A percentile compares a stretch with the other conserved stretches of the same genome.
These are phyloP conservation scores for Phalaenopsis hybrid DNA, from an alignment of 116 monocot species.

Conservation along the genomic window DNA sequence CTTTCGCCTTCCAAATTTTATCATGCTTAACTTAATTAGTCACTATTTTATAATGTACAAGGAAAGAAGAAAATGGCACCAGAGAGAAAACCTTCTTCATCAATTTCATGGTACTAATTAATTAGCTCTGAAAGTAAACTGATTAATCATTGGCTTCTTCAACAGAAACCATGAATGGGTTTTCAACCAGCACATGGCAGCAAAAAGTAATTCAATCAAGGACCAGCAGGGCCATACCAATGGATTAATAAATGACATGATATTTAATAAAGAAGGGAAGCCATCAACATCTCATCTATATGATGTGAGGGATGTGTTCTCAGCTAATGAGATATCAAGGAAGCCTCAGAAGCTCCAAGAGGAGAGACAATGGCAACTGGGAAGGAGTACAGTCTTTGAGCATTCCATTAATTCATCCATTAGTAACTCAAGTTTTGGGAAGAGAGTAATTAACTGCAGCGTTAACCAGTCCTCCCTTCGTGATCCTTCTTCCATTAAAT, in stretches of 20 bases:
- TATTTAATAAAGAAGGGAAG: conserved; percentile 21
- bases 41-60: too few species aligned
- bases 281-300: conserved; percentile 19
- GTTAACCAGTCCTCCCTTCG: not conserved
- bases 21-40: too few species aligned
- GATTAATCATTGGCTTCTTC: not conserved
- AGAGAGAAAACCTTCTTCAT: too few species aligned
- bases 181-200: conserved; percentile 21
- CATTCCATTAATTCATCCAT: not conserved
- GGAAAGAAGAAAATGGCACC: too few species aligned
- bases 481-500: not conserved
- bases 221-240: conserved; percentile 16
- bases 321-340: conserved; percentile 7
- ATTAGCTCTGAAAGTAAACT: too few species aligned
- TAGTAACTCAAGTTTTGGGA: not conserved
- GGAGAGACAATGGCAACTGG: not conserved
- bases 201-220: conserved; percentile 13
- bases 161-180: conserved; percentile 29
- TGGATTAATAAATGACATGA: conserved; percentile 19
- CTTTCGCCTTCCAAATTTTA: too few species aligned
- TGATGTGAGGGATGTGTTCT: not conserved
- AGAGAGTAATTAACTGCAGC: not conserved
- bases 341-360: not conserved
- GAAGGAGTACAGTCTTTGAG: not conserved
- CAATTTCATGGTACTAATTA: too few species aligned